Evolutionary conservation across 1,284 basidiomycete genomes (phyloP), one percentile per base, ranked within the genome.

Genomic region (Cryptococcus sp.): DNA sequence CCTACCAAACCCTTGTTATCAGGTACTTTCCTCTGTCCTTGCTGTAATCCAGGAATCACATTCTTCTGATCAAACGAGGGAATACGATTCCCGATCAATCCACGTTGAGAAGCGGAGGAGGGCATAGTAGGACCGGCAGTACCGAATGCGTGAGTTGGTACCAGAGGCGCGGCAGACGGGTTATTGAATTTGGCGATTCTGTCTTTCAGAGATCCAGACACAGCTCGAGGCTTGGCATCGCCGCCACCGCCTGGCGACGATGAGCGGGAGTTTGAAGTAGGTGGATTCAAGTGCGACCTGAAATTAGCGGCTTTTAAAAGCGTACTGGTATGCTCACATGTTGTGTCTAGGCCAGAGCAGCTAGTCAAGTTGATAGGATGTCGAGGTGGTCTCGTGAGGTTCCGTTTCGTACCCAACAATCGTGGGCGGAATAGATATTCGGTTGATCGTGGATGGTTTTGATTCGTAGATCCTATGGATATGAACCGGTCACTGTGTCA

Each of bases 141-240:
- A 21, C 63, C 62, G 50, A 68, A 68, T 18, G 69, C 61, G 32
- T 65, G 61, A 39, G 53, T 61, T 4, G 72, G 72, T n/a, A 71
- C 50, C 3, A 69, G 67, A 14, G 66, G 66, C 0, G 66, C 59
- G 10, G 64, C 70, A 31, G 66, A 59, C 7, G 66, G 60, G 39
- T 73, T 71, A 60, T 70, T 69, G 57, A 75, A 75, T 52, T 67
- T 69, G 14, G 73, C 73, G 40, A 75, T 75, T 28, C 73, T 66
- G 52, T 75, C 73, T 57, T 67, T 68, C 46, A 75, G 64, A 2
- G 69, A 70, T 39, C 69, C 66, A 18, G 67, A 68, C 7, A 73
- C 66, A 42, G 62, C 49, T 5, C 69, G 64, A 21, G 53, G 32
- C 55, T 63, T 49, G 40, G 47, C 54, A 36, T 45, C 46, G 44